phyloP scores from a whole-genome alignment of 2,329 filamentous ascomycete genomes.

The Aspergillus sergii region DNA sequence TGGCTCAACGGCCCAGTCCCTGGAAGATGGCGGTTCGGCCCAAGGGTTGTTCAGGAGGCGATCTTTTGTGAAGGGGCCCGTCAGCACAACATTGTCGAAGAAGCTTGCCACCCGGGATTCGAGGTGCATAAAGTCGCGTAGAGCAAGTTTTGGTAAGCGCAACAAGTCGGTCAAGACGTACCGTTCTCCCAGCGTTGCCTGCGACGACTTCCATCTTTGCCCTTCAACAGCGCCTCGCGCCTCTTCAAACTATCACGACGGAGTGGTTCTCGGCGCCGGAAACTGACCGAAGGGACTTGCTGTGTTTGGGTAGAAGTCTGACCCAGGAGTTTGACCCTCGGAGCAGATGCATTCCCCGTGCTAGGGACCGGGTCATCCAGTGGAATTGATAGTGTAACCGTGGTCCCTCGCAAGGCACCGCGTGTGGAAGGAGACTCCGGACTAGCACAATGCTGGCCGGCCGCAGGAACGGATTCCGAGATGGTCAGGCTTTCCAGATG shows the following conservation, averaged over 20 bases:
- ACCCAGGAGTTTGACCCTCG: conserved; percentile 30
- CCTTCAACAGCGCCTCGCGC: conserved; percentile 78
- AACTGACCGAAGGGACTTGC: conserved; percentile 42
- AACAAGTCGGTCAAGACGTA: conserved; percentile 45
- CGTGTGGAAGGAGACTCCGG: conserved; percentile 59
- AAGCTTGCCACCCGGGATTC: neutral
- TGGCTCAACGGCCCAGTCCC: conserved; percentile 80
- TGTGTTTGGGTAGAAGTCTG: conserved; percentile 23
- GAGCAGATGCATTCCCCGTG: conserved; percentile 32
- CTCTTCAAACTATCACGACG: conserved; percentile 64
- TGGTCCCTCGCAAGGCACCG: conserved; percentile 52
- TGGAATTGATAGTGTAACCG: conserved; percentile 71
- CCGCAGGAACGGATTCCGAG: conserved; percentile 26
- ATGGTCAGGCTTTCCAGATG: conserved; percentile 40
- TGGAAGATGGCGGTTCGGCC: conserved; percentile 76
- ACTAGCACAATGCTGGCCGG: conserved; percentile 46
- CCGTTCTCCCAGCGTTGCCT: conserved; percentile 94
- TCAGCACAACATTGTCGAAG: conserved; percentile 21
- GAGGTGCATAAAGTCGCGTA: neutral
- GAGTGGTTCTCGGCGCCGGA: conserved; percentile 56
- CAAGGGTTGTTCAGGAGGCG: conserved; percentile 84
- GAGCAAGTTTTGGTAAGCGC: neutral
- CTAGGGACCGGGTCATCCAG: conserved; percentile 61
- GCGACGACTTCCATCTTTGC: conserved; percentile 85
- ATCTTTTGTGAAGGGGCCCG: conserved; percentile 56